Evolutionary conservation across 108 stramenopile species (phyloP), one percentile per base, ranked within the genome.

Genomic region (Fistulifera solaris): DNA sequence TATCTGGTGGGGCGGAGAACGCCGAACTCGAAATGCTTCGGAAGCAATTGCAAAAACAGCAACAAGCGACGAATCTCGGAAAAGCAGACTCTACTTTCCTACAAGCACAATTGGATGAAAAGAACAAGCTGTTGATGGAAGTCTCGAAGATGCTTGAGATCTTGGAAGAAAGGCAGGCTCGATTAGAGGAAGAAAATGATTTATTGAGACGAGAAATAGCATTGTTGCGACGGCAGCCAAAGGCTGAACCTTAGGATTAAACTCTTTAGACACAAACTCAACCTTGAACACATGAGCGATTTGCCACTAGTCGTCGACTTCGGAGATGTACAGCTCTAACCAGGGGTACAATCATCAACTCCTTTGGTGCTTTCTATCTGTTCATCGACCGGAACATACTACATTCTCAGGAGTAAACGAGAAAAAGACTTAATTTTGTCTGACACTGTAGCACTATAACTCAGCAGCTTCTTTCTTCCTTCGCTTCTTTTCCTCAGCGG

Each of bases 71-170:
- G n/a, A 70, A 59, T 38, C 48, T 89, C 38, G 58, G 80, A 26
- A 81, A 77, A 53, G 87, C 87, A 12, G 87, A 89, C 61, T 74
- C 77, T 26, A 64, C 75, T 1, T 89, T 84, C 62, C 59, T 89
- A 19, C 76, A 84, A 46, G 18, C 35, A 27, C 87, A 89, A 54
- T 61, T 89, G 21, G 50, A 66, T 22, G 81, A 84, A 62, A 89
- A 89, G 54, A 80, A 89, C 49, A 63, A 61, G 24, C 64, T 89
- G 18, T 44, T 89, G 54, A 59, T 66, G 28, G 87, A 89, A 64
- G 82, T 89, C 4, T 76, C 76, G 27, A 71, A 77, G 25, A 54
- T 89, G 25, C 51, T 89, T 45, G 87, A 85, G 27, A 72, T 69
- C 39, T 59, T 89, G 21, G 87, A 89, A 50, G 59, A 72, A 48